A percentile compares a stretch with the other conserved stretches of the same genome.
These are phyloP conservation scores for Panicum virgatum DNA, from an alignment of 202 grass and related monocot species.

Conservation along the genomic window DNA sequence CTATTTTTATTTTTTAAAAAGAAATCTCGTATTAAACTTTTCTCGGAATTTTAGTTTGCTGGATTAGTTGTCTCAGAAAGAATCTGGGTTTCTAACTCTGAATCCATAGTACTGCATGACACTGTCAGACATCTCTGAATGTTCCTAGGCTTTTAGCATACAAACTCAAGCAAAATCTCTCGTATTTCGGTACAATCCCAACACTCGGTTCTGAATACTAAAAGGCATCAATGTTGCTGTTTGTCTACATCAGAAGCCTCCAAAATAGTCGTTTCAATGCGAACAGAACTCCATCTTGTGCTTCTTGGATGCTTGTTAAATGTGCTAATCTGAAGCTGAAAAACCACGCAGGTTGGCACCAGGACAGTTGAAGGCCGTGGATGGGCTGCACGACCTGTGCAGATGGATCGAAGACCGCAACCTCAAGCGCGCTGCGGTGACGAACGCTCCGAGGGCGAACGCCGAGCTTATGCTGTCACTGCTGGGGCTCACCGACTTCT, in stretches of 20 bases:
- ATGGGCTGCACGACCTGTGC: constrained; percentile 65
- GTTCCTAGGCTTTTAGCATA: neutral
- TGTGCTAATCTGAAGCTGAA: neutral
- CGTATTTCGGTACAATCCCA: neutral
- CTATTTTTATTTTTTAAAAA: neutral
- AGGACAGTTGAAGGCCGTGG: constrained; percentile 50
- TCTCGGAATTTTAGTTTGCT: neutral
- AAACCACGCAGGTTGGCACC: constrained; percentile 46
- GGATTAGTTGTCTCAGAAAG: neutral
- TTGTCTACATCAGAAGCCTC: neutral
- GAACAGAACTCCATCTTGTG: neutral
- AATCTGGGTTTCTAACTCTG: neutral
- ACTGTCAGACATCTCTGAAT: neutral
- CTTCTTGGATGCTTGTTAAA: neutral
- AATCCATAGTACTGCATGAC: neutral
- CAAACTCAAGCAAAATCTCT: neutral
- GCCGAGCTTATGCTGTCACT: constrained; percentile 73
- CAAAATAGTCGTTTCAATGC: no score
- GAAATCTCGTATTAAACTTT: neutral
- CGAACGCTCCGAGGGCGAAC: constrained; percentile 69
- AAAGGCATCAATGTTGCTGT: neutral
- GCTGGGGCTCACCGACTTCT: constrained; percentile 69
- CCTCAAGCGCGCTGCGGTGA: constrained; percentile 76
- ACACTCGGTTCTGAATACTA: neutral
- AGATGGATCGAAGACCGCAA: constrained; percentile 51